Percentiles rank a stretch among this genome's conserved stretches.
Evolutionary conservation across 306 rosid species (phyloP).

Genomic region (Herpetospermum pedunculosum): DNA sequence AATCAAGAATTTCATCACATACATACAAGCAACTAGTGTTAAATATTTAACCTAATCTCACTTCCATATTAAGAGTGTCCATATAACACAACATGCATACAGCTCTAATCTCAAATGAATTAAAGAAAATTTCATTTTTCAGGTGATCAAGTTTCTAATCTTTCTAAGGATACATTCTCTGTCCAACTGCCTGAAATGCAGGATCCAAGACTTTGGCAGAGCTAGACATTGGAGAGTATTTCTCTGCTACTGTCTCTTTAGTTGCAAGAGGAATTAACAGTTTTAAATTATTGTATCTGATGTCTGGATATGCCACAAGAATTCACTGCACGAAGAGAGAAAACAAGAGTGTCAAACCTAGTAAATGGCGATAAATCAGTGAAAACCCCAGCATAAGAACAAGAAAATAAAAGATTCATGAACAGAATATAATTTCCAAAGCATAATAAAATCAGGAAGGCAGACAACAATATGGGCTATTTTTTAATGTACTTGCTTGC

Average conservation of each 20-base stretch:
- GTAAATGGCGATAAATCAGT: constrained; percentile 11
- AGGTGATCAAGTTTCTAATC: constrained; percentile 9
- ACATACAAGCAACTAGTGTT: constrained; percentile 17
- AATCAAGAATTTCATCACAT: constrained; percentile 11
- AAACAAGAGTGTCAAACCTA: constrained; percentile 7
- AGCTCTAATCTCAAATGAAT: neutral
- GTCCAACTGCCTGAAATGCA: constrained; percentile 97
- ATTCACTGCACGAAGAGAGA: constrained; percentile 25
- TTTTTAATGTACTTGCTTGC: neutral
- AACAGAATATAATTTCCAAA: neutral
- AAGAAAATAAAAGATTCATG: neutral
- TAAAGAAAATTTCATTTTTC: constrained; percentile 8
- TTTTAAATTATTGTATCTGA: constrained; percentile 8
- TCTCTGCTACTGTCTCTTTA: constrained; percentile 22
- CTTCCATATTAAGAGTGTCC: neutral
- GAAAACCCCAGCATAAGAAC: neutral
- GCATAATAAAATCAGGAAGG: neutral
- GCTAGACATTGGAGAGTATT: constrained; percentile 64
- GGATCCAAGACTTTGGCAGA: constrained; percentile 83
- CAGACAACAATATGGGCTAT: neutral
- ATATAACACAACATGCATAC: neutral
- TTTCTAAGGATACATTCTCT: constrained; percentile 80
- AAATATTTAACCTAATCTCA: neutral
- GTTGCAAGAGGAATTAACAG: constrained; percentile 13
- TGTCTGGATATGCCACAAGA: constrained; percentile 22